A percentile compares a stretch with the other conserved stretches of the same genome.
These are phyloP conservation scores for Trametes meyenii DNA, from an alignment of 768 basidiomycete genomes.

Conservation along the genomic window DNA sequence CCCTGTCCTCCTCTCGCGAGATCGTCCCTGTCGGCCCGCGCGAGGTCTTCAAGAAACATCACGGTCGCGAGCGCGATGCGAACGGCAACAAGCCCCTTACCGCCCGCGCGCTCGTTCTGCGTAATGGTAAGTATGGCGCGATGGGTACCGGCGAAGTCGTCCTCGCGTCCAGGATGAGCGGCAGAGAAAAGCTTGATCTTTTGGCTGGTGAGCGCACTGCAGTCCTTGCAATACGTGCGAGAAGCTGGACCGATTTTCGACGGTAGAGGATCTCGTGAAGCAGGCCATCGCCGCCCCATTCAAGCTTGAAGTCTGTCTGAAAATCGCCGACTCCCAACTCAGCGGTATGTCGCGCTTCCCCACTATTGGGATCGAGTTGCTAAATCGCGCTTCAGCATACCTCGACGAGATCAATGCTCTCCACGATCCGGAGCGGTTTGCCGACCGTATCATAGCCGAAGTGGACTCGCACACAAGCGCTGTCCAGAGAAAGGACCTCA, in stretches of 20 bases:
- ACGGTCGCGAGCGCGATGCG: conserved; percentile 46
- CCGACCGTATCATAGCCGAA: conserved; percentile 56
- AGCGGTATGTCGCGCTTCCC: conserved; percentile 47
- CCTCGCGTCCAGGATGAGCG: conserved; percentile 60
- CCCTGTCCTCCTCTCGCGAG: conserved; percentile 36
- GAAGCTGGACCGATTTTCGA: neutral
- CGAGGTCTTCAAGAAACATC: conserved; percentile 43
- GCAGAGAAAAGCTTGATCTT: conserved; percentile 80
- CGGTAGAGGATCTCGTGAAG: conserved; percentile 68
- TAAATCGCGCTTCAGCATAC: conserved; percentile 45
- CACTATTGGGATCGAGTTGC: neutral
- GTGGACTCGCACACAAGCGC: conserved; percentile 51
- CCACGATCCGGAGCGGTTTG: conserved; percentile 67
- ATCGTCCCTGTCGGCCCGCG: conserved; percentile 60
- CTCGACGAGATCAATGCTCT: conserved; percentile 71
- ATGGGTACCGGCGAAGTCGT: conserved; percentile 71
- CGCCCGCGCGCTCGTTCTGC: conserved; percentile 69
- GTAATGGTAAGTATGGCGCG: conserved; percentile 76
- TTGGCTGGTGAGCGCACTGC: conserved; percentile 58
- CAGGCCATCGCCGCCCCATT: conserved; percentile 68
- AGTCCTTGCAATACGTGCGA: neutral
- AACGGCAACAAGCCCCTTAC: conserved; percentile 63
- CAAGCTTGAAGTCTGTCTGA: conserved; percentile 60
- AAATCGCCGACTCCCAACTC: conserved; percentile 74
- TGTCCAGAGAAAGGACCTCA: neutral